A percentile compares a stretch with the other conserved stretches of the same genome.
These are phyloP conservation scores for Hericium rajendrae DNA, from an alignment of 768 basidiomycete species.

Conservation along the genomic window DNA sequence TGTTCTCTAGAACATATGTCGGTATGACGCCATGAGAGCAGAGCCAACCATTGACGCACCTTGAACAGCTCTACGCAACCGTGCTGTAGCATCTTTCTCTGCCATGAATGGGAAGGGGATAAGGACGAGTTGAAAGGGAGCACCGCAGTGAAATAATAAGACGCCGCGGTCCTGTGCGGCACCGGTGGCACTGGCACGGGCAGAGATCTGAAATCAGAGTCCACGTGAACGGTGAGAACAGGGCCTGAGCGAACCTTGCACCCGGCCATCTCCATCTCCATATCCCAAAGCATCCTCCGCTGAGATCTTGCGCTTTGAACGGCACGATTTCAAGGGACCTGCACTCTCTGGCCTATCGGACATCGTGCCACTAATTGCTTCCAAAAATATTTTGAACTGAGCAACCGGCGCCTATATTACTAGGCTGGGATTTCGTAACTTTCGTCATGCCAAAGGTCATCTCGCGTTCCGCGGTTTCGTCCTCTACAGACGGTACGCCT, in stretches of 20 bases:
- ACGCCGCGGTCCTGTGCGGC: slow-evolving; percentile 4
- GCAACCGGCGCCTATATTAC: no score
- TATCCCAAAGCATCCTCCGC: no score
- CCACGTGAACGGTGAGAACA: slow-evolving; percentile 9
- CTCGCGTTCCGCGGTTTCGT: slow-evolving; percentile 80
- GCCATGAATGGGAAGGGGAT: slow-evolving; percentile 42
- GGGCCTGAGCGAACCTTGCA: no score
- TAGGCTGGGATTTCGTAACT: neutral
- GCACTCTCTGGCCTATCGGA: no score
- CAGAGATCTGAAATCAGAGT: slow-evolving; percentile 1
- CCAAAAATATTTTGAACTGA: no score
- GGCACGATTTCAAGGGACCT: no score
- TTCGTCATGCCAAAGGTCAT: slow-evolving; percentile 81
- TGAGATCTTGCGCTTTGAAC: no score
- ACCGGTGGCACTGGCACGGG: neutral
- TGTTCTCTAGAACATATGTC: slow-evolving; percentile 58
- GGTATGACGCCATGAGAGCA: neutral
- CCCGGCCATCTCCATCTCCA: no score
- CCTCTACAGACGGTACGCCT: slow-evolving; percentile 70
- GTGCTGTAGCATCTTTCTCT: slow-evolving; percentile 68
- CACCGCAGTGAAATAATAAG: slow-evolving; percentile 5
- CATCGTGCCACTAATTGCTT: no score
- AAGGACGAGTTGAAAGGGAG: slow-evolving; percentile 6
- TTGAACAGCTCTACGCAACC: slow-evolving; percentile 74
- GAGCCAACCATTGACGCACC: slow-evolving; percentile 29